These are phyloP conservation scores for Cyberlindnera maritima DNA, from an alignment of 805 yeast species.

Conservation along the genomic window DNA sequence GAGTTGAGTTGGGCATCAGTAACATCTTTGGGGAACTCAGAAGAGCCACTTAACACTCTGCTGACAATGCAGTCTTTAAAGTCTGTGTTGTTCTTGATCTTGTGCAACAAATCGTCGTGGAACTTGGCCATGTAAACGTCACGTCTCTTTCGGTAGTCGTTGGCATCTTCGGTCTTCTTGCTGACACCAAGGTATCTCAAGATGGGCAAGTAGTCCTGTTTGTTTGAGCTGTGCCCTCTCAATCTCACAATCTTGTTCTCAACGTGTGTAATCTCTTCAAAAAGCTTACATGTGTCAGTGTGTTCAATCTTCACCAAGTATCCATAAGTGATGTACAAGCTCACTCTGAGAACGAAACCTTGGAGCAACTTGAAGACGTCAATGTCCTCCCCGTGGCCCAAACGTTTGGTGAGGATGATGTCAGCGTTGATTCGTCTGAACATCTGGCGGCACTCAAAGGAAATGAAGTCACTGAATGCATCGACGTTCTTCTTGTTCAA, in stretches of 20 bases:
- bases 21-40: conserved; percentile 21
- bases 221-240: conserved; percentile 55
- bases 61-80: conserved; percentile 35
- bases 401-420: background rate
- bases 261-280: conserved; percentile 51
- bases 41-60: conserved; percentile 16
- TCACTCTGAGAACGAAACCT: conserved; percentile 48
- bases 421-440: conserved; percentile 22
- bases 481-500: conserved; percentile 38
- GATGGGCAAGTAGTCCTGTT: conserved; percentile 52
- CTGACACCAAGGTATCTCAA: conserved; percentile 33
- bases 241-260: conserved; percentile 56
- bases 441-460: conserved; percentile 35
- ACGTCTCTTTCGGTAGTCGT: conserved; percentile 40
- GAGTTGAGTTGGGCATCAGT: conserved; percentile 47
- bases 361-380: conserved; percentile 43
- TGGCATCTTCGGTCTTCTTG: conserved; percentile 24
- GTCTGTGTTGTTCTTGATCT: conserved; percentile 28
- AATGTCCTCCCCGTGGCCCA: conserved; percentile 28
- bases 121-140: conserved; percentile 47
- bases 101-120: conserved; percentile 26
- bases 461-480: conserved; percentile 34
- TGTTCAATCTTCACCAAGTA: conserved; percentile 41
- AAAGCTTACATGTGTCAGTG: conserved; percentile 34
- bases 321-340: conserved; percentile 53